Percentiles rank a stretch among this genome's conserved stretches.
These are phyloP conservation scores for Pseudogymnoascus sp. DNA, from an alignment of 2,329 filamentous ascomycete species.

Conservation along the genomic window DNA sequence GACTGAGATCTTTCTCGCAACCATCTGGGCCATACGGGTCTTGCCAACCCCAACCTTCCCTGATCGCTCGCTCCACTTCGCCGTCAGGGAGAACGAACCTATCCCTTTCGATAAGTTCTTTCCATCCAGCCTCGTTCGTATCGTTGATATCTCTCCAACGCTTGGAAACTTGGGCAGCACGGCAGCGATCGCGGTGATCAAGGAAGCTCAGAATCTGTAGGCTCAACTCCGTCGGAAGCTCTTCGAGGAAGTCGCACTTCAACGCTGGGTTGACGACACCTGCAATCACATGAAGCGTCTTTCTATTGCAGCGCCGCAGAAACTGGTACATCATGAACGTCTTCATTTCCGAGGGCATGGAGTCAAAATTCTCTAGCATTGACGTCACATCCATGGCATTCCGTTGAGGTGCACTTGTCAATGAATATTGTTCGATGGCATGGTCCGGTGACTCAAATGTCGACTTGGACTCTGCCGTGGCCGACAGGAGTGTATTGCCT, in stretches of 20 bases:
- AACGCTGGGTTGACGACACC: constrained; percentile 87
- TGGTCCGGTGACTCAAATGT: constrained; percentile 25
- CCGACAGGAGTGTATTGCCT: constrained; percentile 19
- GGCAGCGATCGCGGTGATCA: constrained; percentile 77
- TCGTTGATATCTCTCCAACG: constrained; percentile 88
- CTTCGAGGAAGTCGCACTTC: constrained; percentile 84
- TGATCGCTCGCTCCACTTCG: constrained; percentile 77
- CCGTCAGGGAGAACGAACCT: constrained; percentile 71
- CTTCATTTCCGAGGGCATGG: constrained; percentile 85
- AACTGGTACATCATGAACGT: constrained; percentile 96
- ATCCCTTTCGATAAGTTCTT: constrained; percentile 77
- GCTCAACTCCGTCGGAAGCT: constrained; percentile 77
- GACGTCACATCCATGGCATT: constrained; percentile 69
- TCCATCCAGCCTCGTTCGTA: constrained; percentile 92
- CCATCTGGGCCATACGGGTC: constrained; percentile 68
- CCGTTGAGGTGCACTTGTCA: constrained; percentile 19
- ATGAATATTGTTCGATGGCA: constrained; percentile 21
- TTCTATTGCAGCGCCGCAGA: constrained; percentile 75
- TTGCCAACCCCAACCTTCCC: constrained; percentile 97
- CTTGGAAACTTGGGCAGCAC: constrained; percentile 86
- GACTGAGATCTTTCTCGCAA: constrained; percentile 73
- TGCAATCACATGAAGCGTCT: constrained; percentile 82
- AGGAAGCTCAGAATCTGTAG: constrained; percentile 83
- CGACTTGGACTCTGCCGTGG: constrained; percentile 15
- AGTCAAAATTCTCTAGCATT: constrained; percentile 84